Evolutionary conservation across 768 basidiomycete genomes (phyloP).

Genomic region (Lactarius vividus): DNA sequence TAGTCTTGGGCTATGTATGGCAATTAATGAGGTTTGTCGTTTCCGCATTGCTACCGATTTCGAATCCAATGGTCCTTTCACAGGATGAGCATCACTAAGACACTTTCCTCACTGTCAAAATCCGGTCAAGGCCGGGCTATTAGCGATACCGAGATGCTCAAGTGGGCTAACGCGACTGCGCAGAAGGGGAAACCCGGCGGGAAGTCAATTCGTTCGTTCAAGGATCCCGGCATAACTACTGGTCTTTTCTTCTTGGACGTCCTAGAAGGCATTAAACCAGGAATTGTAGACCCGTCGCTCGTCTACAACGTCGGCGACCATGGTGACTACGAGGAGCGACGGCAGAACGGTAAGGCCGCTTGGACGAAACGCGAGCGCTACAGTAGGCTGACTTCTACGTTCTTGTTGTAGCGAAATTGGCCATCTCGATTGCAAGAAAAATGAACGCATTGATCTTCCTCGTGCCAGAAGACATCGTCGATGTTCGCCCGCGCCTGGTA

Average conservation of each 20-base stretch:
- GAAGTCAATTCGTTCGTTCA: slow-evolving; percentile 83
- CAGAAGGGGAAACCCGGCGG: slow-evolving; percentile 60
- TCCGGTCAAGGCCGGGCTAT: slow-evolving; percentile 74
- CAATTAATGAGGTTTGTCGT: slow-evolving; percentile 82
- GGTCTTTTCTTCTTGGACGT: slow-evolving; percentile 93
- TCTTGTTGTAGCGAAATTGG: slow-evolving; percentile 76
- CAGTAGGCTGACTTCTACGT: not conserved
- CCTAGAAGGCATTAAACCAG: slow-evolving; percentile 86
- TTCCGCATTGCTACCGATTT: not conserved
- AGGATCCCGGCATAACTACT: slow-evolving; percentile 85
- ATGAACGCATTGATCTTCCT: slow-evolving; percentile 95
- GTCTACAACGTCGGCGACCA: slow-evolving; percentile 58
- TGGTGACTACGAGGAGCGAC: slow-evolving; percentile 81
- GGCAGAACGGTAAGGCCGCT: slow-evolving; percentile 75
- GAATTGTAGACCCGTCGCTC: slow-evolving; percentile 89
- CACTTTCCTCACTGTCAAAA: slow-evolving; percentile 72
- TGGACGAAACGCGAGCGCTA: not conserved
- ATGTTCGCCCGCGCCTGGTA: slow-evolving; percentile 86
- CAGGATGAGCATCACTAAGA: slow-evolving; percentile 88
- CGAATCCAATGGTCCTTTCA: not conserved
- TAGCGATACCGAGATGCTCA: slow-evolving; percentile 90
- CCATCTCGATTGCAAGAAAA: slow-evolving; percentile 98
- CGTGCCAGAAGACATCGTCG: slow-evolving; percentile 96
- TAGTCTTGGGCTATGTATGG: slow-evolving; percentile 97
- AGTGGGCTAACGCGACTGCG: slow-evolving; percentile 92